Evolutionary conservation across 2,329 filamentous ascomycete species (phyloP).

Genomic region (Exophiala bonariae): DNA sequence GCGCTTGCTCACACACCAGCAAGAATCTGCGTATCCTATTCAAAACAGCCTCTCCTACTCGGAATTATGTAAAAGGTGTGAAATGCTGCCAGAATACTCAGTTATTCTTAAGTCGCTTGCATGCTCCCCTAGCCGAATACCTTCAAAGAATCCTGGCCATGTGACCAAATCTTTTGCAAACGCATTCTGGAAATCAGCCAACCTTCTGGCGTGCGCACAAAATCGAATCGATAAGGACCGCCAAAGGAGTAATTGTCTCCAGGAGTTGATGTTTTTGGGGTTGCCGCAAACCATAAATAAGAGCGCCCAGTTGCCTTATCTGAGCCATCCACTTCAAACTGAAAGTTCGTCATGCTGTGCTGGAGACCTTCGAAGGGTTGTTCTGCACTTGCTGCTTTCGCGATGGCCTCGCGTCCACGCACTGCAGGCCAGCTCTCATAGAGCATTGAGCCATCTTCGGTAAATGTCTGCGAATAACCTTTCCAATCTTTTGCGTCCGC

Average conservation of each 20-base stretch:
- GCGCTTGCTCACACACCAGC: too few relatives aligned
- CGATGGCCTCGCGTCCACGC: constrained; percentile 3
- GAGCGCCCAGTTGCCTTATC: constrained; percentile 8
- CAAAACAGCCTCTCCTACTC: too few relatives aligned
- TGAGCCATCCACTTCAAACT: constrained; percentile 11
- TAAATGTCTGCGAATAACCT: constrained; percentile 7
- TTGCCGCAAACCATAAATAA: constrained; percentile 15
- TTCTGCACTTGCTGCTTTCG: constrained; percentile 12
- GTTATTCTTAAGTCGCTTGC: background rate
- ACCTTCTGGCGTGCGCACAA: constrained; percentile 6
- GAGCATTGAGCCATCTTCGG: constrained; percentile 10
- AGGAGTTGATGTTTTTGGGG: constrained; percentile 7
- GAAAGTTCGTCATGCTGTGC: constrained; percentile 16
- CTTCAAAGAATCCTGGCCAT: constrained; percentile 7
- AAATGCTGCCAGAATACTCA: too few relatives aligned
- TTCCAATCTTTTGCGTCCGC: constrained; percentile 12
- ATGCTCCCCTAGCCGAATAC: constrained; percentile 6
- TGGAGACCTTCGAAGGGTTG: constrained; percentile 10
- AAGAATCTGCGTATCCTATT: too few relatives aligned
- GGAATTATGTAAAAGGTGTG: too few relatives aligned
- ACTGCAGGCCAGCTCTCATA: constrained; percentile 8
- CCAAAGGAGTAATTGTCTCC: constrained; percentile 12
- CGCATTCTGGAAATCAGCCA: constrained; percentile 11
- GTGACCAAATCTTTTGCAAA: constrained; percentile 12
- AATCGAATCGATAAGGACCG: constrained; percentile 12